Evolutionary conservation across 148 eudicot genomes (phyloP).

Genomic region (Oxyria digyna): DNA sequence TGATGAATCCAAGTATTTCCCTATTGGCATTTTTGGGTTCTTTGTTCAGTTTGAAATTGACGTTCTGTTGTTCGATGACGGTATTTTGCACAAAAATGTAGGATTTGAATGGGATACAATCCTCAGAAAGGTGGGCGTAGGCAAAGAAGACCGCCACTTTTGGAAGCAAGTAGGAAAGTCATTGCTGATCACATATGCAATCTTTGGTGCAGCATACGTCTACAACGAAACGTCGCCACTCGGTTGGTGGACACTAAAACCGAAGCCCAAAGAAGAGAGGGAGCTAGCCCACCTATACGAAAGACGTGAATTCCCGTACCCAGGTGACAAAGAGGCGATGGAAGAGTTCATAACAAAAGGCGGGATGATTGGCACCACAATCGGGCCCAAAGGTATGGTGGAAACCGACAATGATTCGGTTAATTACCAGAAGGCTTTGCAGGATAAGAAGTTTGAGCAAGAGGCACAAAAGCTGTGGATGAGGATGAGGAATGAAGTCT

Average conservation of each 20-base stretch:
- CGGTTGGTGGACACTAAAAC: constrained; percentile 95
- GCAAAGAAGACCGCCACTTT: constrained; percentile 63
- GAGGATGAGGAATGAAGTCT: constrained; percentile 85
- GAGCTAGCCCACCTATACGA: constrained; percentile 83
- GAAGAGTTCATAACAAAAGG: constrained; percentile 72
- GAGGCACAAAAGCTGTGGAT: constrained; percentile 75
- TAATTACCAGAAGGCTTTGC: constrained; percentile 76
- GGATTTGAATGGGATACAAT: constrained; percentile 28
- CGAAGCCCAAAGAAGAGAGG: constrained; percentile 76
- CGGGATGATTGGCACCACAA: constrained; percentile 91
- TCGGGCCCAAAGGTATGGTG: constrained; percentile 69
- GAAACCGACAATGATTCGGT: constrained; percentile 52
- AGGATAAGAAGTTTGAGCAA: constrained; percentile 84
- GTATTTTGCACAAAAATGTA: neutral
- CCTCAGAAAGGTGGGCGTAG: constrained; percentile 59
- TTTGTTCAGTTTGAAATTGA: neutral
- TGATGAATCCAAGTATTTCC: neutral
- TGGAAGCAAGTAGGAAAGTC: constrained; percentile 89
- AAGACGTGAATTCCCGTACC: constrained; percentile 70
- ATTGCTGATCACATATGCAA: constrained; percentile 57
- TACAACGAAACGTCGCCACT: constrained; percentile 88
- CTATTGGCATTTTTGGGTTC: neutral
- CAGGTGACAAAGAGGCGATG: constrained; percentile 92
- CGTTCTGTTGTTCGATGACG: neutral
- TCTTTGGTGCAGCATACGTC: constrained; percentile 66